Evolutionary conservation across 768 basidiomycete genomes (phyloP), one percentile per base, ranked within the genome.

Genomic region (Jaapia argillacea): DNA sequence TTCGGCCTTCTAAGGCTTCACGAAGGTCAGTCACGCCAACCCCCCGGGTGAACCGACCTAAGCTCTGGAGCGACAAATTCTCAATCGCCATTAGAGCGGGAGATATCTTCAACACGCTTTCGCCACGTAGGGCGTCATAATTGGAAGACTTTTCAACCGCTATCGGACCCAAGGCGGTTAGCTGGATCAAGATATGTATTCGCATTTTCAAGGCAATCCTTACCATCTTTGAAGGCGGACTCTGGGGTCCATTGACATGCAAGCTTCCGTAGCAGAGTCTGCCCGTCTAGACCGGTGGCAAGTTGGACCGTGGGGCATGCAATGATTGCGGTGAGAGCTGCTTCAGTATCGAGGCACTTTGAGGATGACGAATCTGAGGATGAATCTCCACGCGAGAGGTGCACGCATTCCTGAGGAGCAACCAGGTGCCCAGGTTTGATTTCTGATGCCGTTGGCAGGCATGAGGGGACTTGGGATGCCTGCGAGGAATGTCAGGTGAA

Each of bases 21-120:
- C 90, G 72, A 24, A 96, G 70, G 56, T 93, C 90, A 1, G 77
- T 80, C 20, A 94, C 90, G 20, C 91, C 92, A 13, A 94, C 79
- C 0, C 83, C 82, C 46, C 83, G 74, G 2, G 77, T 76, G 3
- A 86, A 85, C 44, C 86, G 75, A 16, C 84, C 75, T 45, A 94
- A 63, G 54, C 87, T 90, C 57, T 87, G 85, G 44, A 90, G 68
- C 4, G 92, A 94, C 25, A 88, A 68, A 58, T 94, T 94, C 53
- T 92, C 86, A 42, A 87, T 85, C 51, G 86, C 81, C 87, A 92
- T 94, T 48, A 94, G 66, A 13, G 83, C 80, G 25, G 87, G 87
- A 4, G 87, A 84, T 25, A 91, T 77, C 56, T 79, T 86, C 42
- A 88, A 71, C 35, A 90, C 64, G 12, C 78, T 78, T 51, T 89